A percentile compares a stretch with the other conserved stretches of the same genome.
These are phyloP conservation scores for Telfairia occidentalis DNA, from an alignment of 331 rosid genomes.

Conservation along the genomic window DNA sequence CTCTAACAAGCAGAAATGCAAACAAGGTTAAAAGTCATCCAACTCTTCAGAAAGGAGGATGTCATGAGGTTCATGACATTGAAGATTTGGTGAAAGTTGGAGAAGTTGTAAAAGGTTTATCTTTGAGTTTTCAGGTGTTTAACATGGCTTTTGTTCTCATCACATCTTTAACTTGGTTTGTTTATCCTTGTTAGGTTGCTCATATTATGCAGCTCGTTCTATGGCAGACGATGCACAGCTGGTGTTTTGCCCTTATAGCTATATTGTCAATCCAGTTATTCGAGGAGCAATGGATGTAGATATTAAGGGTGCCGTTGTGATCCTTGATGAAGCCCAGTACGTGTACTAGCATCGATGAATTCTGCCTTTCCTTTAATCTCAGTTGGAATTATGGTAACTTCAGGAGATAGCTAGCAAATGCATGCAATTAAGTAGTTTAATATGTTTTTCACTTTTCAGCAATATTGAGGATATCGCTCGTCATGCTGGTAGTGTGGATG, in stretches of 20 bases:
- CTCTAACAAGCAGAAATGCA: constrained; percentile 39
- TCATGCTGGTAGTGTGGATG: constrained; percentile 77
- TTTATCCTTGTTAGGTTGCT: constrained; percentile 49
- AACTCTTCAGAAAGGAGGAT: constrained; percentile 84
- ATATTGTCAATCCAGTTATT: constrained; percentile 79
- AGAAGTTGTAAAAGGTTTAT: constrained; percentile 55
- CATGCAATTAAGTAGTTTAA: background rate
- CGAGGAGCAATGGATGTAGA: constrained; percentile 90
- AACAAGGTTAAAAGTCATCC: constrained; percentile 72
- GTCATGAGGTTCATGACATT: constrained; percentile 80
- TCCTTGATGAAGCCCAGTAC: constrained; percentile 96
- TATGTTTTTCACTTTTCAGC: constrained; percentile 31
- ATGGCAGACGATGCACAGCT: constrained; percentile 75
- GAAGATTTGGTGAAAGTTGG: constrained; percentile 89
- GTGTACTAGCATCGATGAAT: constrained; percentile 8
- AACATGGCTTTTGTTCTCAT: constrained; percentile 5
- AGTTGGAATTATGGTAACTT: background rate
- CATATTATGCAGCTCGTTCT: constrained; percentile 87
- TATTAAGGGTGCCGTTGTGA: constrained; percentile 71
- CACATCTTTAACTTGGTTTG: background rate
- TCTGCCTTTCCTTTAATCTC: background rate
- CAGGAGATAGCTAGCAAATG: background rate
- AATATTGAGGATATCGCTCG: constrained; percentile 90
- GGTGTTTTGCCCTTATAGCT: constrained; percentile 90
- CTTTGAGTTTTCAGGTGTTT: background rate